phyloP scores from a whole-genome alignment of 192 early-diverging fungal species.

The Coemansia sp. region DNA sequence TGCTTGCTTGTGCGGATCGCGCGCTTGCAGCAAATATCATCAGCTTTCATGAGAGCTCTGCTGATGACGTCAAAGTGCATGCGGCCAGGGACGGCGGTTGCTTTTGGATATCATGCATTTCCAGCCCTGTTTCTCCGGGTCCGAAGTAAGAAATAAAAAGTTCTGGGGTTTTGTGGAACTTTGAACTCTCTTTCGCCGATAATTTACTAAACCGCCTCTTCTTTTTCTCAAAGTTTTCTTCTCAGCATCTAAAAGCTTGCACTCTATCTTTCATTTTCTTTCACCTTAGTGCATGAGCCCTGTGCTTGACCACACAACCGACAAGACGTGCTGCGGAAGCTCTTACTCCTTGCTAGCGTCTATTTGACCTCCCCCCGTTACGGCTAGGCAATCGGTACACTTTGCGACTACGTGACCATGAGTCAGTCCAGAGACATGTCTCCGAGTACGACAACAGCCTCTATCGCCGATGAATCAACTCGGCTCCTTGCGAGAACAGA shows the following conservation, averaged over 20 bases:
- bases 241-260: neutral
- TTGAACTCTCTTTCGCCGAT: neutral
- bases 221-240: neutral
- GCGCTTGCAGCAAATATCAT: neutral
- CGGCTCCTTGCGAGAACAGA: conserved; percentile 16
- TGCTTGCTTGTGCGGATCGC: neutral
- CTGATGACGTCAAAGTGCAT: conserved; percentile 8
- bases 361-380: neutral
- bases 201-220: neutral
- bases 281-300: neutral
- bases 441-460: neutral
- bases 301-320: neutral
- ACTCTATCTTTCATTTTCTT: neutral
- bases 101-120: too few species aligned
- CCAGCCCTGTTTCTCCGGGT: neutral
- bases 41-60: neutral
- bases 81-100: neutral
- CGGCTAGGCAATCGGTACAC: neutral
- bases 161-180: neutral
- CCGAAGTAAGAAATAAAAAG: neutral
- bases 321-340: neutral
- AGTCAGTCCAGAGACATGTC: neutral
- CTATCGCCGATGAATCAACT: conserved; percentile 12
- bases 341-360: neutral
- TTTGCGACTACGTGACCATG: neutral